Evolutionary conservation across 139 green algal genomes (phyloP).

Genomic region (Closterium sp.): DNA sequence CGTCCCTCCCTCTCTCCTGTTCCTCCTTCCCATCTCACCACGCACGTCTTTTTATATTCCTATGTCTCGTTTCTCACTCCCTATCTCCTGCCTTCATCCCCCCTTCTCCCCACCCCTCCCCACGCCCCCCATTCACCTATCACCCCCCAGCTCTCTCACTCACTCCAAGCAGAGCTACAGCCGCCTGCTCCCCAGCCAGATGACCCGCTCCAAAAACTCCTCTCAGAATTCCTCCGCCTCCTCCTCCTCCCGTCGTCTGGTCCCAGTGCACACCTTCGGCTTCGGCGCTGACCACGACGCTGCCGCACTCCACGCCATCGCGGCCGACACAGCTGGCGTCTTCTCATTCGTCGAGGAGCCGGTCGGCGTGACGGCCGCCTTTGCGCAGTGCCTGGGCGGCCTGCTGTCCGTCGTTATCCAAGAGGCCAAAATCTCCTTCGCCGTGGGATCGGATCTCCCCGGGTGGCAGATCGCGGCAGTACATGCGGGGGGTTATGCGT

Average conservation of each 20-base stretch:
- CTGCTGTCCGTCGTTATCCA: slow-evolving; percentile 32
- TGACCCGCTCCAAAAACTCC: background rate
- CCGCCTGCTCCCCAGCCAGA: background rate
- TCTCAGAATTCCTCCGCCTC: background rate
- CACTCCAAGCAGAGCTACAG: background rate
- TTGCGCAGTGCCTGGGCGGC: slow-evolving; percentile 35
- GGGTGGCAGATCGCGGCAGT: slow-evolving; percentile 7
- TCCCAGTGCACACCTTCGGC: slow-evolving; percentile 37
- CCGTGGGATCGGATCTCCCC: background rate
- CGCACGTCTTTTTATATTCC: too few species aligned
- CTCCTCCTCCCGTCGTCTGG: background rate
- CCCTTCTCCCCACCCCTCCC: too few species aligned
- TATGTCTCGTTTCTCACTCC: too few species aligned
- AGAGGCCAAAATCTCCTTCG: slow-evolving; percentile 33
- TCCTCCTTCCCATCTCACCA: too few species aligned
- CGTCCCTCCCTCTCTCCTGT: too few species aligned
- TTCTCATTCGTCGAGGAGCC: slow-evolving; percentile 29
- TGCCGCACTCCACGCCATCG: slow-evolving; percentile 1
- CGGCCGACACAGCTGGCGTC: slow-evolving; percentile 9
- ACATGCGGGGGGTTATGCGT: slow-evolving; percentile 14
- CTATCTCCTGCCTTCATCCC: too few species aligned
- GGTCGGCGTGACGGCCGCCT: slow-evolving; percentile 18
- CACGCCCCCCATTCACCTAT: too few species aligned
- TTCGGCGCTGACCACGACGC: slow-evolving; percentile 39
- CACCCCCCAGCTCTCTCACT: background rate